Evolutionary conservation across 2,329 filamentous ascomycete species (phyloP).

Genomic region (Plenodomus lindquistii): DNA sequence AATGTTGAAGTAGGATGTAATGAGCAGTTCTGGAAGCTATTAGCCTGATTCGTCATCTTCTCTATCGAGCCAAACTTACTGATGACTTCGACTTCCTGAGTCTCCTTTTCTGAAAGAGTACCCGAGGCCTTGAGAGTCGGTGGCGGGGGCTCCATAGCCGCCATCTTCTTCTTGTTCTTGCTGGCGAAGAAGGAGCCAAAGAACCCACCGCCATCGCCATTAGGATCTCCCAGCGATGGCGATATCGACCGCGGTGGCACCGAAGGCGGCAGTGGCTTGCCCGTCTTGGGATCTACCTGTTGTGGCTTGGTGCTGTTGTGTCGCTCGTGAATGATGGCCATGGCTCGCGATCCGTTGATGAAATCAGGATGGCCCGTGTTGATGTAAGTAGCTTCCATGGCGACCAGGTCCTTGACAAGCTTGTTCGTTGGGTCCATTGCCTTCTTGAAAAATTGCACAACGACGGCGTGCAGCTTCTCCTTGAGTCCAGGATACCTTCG

Average conservation of each 20-base stretch:
- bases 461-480: slow-evolving; percentile 93
- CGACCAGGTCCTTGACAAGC: slow-evolving; percentile 86
- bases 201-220: slow-evolving; percentile 69
- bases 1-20: slow-evolving; percentile 97
- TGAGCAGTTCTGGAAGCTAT: slow-evolving; percentile 73
- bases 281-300: slow-evolving; percentile 97
- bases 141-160: slow-evolving; percentile 97
- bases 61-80: slow-evolving; percentile 62
- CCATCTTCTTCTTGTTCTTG: slow-evolving; percentile 99
- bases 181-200: slow-evolving; percentile 98
- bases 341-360: slow-evolving; percentile 92
- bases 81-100: slow-evolving; percentile 96
- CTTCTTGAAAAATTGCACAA: slow-evolving; percentile 96
- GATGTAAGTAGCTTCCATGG: slow-evolving; percentile 97
- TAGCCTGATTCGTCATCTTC: not conserved
- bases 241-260: slow-evolving; percentile 74
- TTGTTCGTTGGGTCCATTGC: slow-evolving; percentile 98
- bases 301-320: slow-evolving; percentile 81
- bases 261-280: slow-evolving; percentile 78
- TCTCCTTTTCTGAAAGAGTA: slow-evolving; percentile 89
- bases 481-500: slow-evolving; percentile 91
- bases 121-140: slow-evolving; percentile 92
- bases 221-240: slow-evolving; percentile 68
- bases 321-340: slow-evolving; percentile 96
- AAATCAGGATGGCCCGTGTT: slow-evolving; percentile 99